Conservation (phyloP, 106 monocot species). For the Dendrobium officinale region DNA sequence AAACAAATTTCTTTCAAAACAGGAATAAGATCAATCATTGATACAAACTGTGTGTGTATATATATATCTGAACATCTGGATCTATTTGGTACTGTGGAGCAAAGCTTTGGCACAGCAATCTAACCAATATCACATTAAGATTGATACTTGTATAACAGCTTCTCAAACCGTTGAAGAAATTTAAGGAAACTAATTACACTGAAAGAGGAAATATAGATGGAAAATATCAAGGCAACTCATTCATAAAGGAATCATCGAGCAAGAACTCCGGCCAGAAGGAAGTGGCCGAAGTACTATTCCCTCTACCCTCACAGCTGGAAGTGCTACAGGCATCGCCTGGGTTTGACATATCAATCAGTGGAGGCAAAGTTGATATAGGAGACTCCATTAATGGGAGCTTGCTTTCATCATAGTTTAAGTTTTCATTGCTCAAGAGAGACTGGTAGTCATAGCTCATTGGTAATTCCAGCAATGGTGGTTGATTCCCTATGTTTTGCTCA, state of each 20-base stretch:
- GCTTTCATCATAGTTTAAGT: neutral
- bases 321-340: conserved; percentile 21
- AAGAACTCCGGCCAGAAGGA: conserved; percentile 63
- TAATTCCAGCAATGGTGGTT: neutral
- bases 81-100: neutral
- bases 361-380: conserved; percentile 14
- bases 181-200: neutral
- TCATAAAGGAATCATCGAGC: conserved; percentile 46
- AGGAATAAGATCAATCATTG: too few relatives aligned
- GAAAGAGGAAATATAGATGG: neutral
- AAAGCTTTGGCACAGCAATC: too few relatives aligned
- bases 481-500: neutral
- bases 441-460: neutral
- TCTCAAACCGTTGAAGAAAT: neutral
- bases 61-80: too few relatives aligned
- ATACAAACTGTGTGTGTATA: too few relatives aligned
- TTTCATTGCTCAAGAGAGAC: neutral
- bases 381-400: conserved; percentile 2
- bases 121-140: neutral
- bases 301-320: conserved; percentile 19
- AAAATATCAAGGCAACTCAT: conserved; percentile 37
- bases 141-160: neutral
- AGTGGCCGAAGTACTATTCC: conserved; percentile 1
- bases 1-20: too few relatives aligned
- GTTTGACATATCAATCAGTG: conserved; percentile 18